Percentiles rank a stretch among this genome's conserved stretches.
phyloP scores from a whole-genome alignment of 257 asterid genomes.

The Capsicum rhomboideum region DNA sequence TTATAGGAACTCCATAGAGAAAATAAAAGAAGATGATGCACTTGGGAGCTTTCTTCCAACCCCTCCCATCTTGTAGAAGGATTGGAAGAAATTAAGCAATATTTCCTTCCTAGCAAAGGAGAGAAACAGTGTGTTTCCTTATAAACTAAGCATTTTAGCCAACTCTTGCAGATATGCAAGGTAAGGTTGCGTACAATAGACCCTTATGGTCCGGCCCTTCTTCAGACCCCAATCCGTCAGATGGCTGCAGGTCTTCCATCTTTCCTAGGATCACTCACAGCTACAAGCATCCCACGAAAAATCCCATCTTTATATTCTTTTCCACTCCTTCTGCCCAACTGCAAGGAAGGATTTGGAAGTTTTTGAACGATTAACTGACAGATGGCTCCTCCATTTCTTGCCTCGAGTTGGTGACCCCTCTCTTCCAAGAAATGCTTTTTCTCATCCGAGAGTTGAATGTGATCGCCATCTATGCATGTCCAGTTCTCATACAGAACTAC shows the following conservation, averaged over 20 bases:
- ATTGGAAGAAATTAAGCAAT: no score
- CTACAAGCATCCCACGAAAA: constrained; percentile 55
- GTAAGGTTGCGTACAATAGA: no score
- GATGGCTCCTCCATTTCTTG: constrained; percentile 59
- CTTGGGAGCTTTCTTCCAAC: no score
- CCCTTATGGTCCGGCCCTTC: no score
- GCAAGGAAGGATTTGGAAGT: constrained; percentile 1
- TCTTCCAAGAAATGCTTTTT: constrained; percentile 48
- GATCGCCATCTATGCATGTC: constrained; percentile 76
- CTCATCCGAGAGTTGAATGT: constrained; percentile 52
- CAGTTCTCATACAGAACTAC: constrained; percentile 70
- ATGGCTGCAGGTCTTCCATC: constrained; percentile 86
- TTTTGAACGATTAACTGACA: constrained; percentile 79
- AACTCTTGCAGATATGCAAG: no score
- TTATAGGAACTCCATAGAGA: not conserved
- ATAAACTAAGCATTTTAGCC: no score
- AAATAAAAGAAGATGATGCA: no score
- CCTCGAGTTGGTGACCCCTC: constrained; percentile 60
- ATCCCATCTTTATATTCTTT: constrained; percentile 11
- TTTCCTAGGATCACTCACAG: constrained; percentile 85
- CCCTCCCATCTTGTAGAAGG: no score
- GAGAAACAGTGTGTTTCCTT: no score
- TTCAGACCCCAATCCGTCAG: no score
- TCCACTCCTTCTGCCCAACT: constrained; percentile 17
- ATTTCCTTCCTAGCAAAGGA: no score